These are phyloP conservation scores for Gossypium stocksii DNA, from an alignment of 345 rosid species.

Conservation along the genomic window DNA sequence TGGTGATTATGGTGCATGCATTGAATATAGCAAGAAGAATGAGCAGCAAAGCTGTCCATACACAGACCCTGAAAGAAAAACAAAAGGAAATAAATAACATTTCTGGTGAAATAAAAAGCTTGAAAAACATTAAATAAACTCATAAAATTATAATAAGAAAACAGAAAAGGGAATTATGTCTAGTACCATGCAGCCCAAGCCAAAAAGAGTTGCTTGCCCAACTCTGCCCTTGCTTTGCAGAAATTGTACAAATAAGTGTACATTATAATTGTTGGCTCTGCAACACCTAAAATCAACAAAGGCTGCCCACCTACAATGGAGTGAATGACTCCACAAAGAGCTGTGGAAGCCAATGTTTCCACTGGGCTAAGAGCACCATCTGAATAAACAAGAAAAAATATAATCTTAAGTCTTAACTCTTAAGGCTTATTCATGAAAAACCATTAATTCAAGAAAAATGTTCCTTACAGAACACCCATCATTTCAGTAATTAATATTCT, in stretches of 20 bases:
- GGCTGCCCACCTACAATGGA: conserved; percentile 87
- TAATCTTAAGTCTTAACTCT: no score
- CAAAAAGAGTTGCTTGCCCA: conserved; percentile 54
- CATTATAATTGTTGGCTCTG: conserved; percentile 87
- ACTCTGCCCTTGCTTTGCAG: conserved; percentile 44
- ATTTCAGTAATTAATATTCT: background rate
- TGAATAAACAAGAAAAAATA: conserved; percentile 3
- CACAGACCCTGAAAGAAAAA: conserved; percentile 53
- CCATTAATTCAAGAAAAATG: no score
- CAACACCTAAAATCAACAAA: conserved; percentile 73
- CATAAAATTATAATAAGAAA: background rate
- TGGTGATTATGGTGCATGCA: conserved; percentile 49
- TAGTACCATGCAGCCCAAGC: conserved; percentile 84
- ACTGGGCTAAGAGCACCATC: conserved; percentile 69
- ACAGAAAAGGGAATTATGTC: background rate
- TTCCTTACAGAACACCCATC: no score
- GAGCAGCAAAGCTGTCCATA: conserved; percentile 61
- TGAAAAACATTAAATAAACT: background rate
- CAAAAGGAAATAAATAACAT: background rate
- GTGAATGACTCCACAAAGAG: conserved; percentile 73
- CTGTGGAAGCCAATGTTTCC: conserved; percentile 75
- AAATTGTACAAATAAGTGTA: conserved; percentile 72
- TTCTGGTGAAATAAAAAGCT: no score
- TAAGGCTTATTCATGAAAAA: no score
- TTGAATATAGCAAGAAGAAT: conserved; percentile 7